Conservation (phyloP, 306 rosid genomes). For the Cicer pinnatifidum region DNA sequence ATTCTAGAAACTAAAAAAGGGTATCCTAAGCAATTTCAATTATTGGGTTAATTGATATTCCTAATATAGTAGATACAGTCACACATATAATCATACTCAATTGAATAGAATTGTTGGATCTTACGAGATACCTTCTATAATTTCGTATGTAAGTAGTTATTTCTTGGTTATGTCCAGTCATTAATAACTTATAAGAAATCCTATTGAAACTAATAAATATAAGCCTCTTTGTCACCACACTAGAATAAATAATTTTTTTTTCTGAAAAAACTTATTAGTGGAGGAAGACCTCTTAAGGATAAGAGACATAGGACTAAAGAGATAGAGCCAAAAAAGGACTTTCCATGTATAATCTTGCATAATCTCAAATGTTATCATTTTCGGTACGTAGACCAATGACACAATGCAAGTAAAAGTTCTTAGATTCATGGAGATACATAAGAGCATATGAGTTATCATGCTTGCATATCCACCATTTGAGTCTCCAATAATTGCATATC, state of each 20-base stretch:
- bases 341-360: background rate
- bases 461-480: too few species aligned
- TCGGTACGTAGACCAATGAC: background rate
- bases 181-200: too few species aligned
- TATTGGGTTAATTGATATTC: background rate
- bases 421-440: too few species aligned
- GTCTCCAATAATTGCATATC: too few species aligned
- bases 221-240: background rate
- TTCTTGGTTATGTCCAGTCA: too few species aligned
- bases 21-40: background rate
- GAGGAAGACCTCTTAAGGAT: background rate
- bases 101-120: too few species aligned
- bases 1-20: background rate
- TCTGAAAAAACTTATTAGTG: background rate
- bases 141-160: too few species aligned
- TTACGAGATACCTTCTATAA: too few species aligned
- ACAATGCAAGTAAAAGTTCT: too few species aligned
- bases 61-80: too few species aligned
- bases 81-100: too few species aligned
- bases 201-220: background rate
- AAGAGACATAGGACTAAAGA: background rate
- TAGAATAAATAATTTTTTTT: background rate
- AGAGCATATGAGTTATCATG: too few species aligned
- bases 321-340: background rate
- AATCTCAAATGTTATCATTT: background rate